These are phyloP conservation scores for Cladophialophora carrionii DNA, from an alignment of 2,329 filamentous ascomycete species.

Conservation along the genomic window DNA sequence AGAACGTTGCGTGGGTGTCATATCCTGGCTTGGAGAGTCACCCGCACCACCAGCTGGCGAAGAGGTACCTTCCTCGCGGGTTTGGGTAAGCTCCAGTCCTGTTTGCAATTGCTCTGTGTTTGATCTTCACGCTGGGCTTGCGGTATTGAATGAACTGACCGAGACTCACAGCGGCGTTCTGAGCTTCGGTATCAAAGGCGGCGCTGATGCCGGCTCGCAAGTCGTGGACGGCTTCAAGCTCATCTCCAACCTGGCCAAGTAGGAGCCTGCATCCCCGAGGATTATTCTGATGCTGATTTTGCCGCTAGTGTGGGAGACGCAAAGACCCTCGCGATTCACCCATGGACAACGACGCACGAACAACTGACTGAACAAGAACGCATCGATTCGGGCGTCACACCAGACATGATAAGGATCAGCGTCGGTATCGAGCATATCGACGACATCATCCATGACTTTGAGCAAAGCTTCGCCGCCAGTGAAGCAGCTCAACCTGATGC, in stretches of 20 bases:
- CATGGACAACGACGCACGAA: constrained; percentile 87
- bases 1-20: constrained; percentile 87
- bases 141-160: not conserved
- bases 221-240: constrained; percentile 94
- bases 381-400: constrained; percentile 71
- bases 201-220: constrained; percentile 77
- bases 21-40: constrained; percentile 89
- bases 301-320: constrained; percentile 72
- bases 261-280: constrained; percentile 47
- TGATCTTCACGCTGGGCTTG: not conserved
- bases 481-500: constrained; percentile 31
- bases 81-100: constrained; percentile 59
- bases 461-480: constrained; percentile 73
- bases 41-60: constrained; percentile 75
- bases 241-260: constrained; percentile 92
- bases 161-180: constrained; percentile 65
- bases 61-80: constrained; percentile 82
- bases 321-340: constrained; percentile 87
- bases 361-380: constrained; percentile 80
- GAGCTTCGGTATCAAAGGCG: constrained; percentile 91
- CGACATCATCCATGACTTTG: constrained; percentile 89
- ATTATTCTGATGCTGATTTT: constrained; percentile 7
- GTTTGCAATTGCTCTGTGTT: not conserved
- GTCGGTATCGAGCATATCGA: constrained; percentile 92
- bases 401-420: constrained; percentile 87